These are phyloP conservation scores for Kwoniella sp. DNA, from an alignment of 768 basidiomycete species.

Conservation along the genomic window DNA sequence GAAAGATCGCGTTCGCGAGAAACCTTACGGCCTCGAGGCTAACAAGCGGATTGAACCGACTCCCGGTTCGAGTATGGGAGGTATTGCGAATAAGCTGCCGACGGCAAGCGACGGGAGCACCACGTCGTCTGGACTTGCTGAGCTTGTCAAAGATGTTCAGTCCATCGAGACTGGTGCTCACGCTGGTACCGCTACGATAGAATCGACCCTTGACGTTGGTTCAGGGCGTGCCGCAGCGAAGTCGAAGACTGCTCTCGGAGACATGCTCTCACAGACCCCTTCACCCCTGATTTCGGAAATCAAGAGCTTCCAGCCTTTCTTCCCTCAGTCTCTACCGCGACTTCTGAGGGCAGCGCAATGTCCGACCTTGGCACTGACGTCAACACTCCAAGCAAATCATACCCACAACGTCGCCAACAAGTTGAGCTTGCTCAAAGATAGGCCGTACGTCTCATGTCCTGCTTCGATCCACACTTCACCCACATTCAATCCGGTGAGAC, in stretches of 20 bases:
- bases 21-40: neutral
- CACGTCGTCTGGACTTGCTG: too few species aligned
- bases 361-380: neutral
- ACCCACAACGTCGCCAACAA: neutral
- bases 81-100: too few species aligned
- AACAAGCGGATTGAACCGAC: too few species aligned
- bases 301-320: neutral
- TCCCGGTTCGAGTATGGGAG: too few species aligned
- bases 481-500: neutral
- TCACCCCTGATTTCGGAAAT: neutral
- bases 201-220: too few species aligned
- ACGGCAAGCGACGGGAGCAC: too few species aligned
- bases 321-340: neutral
- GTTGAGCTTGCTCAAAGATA: neutral
- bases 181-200: too few species aligned
- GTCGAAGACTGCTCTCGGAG: neutral
- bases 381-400: neutral
- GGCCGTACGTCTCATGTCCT: slow-evolving; percentile 17
- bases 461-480: slow-evolving; percentile 23
- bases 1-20: neutral
- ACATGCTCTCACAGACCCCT: neutral
- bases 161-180: too few species aligned
- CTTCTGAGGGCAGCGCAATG: too few species aligned
- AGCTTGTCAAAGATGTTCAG: too few species aligned
- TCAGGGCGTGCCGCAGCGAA: too few species aligned